phyloP scores from a whole-genome alignment of 108 stramenopile species.

The Conticribra weissflogii region DNA sequence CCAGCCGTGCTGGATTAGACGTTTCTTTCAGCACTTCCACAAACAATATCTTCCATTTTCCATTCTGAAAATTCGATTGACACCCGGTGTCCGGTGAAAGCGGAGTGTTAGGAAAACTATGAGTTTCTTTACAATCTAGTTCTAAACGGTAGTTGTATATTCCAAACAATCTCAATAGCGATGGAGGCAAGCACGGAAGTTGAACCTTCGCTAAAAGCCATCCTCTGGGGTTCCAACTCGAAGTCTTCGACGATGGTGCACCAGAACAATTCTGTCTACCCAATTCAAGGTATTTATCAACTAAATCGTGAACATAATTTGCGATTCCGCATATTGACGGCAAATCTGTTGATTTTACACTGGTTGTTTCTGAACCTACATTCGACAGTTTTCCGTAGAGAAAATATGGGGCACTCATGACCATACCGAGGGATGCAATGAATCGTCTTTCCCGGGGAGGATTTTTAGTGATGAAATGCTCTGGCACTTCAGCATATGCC shows the following conservation, averaged over 20 bases:
- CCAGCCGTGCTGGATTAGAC: slow-evolving; percentile 11
- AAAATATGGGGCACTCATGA: slow-evolving; percentile 40
- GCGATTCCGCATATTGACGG: slow-evolving; percentile 20
- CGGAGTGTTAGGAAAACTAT: background rate
- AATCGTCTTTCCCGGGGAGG: slow-evolving; percentile 15
- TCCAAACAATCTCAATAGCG: slow-evolving; percentile 27
- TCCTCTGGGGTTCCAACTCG: slow-evolving; percentile 43
- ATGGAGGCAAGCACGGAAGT: slow-evolving; percentile 32
- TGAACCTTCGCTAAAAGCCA: slow-evolving; percentile 47
- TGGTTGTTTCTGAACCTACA: background rate
- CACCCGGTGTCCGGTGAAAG: background rate
- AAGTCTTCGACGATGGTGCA: slow-evolving; percentile 4
- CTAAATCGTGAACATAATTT: slow-evolving; percentile 40
- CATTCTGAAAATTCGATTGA: slow-evolving; percentile 2
- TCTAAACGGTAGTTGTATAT: slow-evolving; percentile 31
- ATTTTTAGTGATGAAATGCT: background rate
- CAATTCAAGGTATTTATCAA: slow-evolving; percentile 42
- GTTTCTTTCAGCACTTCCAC: slow-evolving; percentile 7
- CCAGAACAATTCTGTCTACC: slow-evolving; percentile 18
- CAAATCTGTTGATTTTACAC: background rate
- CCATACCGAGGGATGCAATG: slow-evolving; percentile 16
- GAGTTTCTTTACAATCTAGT: slow-evolving; percentile 6
- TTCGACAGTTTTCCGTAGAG: slow-evolving; percentile 16
- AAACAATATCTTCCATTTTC: slow-evolving; percentile 27
- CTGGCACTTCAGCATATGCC: slow-evolving; percentile 31